Evolutionary conservation across 148 eudicot species (phyloP), one percentile per base, ranked within the genome.

Genomic region (Rhododendron griersonianum): DNA sequence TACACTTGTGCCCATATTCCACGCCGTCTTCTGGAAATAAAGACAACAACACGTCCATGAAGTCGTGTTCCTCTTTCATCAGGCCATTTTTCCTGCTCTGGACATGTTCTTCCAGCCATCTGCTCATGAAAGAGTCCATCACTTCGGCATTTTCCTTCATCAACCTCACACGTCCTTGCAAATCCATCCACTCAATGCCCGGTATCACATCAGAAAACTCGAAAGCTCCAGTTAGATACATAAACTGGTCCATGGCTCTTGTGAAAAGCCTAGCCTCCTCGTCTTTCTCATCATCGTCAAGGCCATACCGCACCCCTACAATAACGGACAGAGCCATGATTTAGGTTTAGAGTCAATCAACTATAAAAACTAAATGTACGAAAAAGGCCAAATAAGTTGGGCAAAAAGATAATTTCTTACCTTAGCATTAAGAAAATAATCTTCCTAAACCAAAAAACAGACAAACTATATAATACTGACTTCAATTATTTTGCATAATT

Each of bases 1-100:
- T 67, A 61, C 44, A 41, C 19, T 67, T 53, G 80, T 84, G 63
- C 2, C 86, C 86, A 11, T 50, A 15, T 5, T 33, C 51, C 28
- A 65, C 1, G 3, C 15, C 73, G 16, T 69, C 83, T 81, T 81
- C 50, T 0, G 59, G 59, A 51, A 87, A 57, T 18, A 48, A 28
- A 21, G 89, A 85, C 11, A 85, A 77, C 87, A 88, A 53, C 50
- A 84, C 89, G 48, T 87, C 83, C 80, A 89, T 47, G 51, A 89
- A 87, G 74, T 89, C 90, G 0, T 39, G 1, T 13, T 83, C 82
- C 7, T 61, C 82, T 30, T 21, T n/a, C 10, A 8, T 59, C 39
- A 4, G 21, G 8, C 67, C 55, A 18, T 28, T 59, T 18, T 51
- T 14, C 55, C 35, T 57, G 4, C 74, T 82, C 51, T 61, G 48